Base-by-base conservation (phyloP, 192 early-diverging fungal genomes). In the Powellomyces hirtus region DNA sequence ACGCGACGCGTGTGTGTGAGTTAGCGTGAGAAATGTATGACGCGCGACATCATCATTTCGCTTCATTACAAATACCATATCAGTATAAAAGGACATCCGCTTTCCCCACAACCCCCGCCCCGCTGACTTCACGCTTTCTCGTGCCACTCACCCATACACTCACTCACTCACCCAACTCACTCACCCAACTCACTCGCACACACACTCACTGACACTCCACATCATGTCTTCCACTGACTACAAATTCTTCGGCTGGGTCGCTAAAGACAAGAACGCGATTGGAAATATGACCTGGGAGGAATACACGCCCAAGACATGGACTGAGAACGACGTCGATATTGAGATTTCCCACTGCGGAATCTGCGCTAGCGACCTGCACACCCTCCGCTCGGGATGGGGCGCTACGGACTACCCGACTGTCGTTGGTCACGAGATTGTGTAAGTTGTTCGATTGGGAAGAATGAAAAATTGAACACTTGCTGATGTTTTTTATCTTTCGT, bases 331-430 rank as follows among this genome's bases (percentile, higher is more conserved):
- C 57, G 81, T 92, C 36, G 86, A 89, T 70, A 90, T 94, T 55
- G 76, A 90, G 74, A 87, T 92, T 62, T 75, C 81, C 18, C 84
- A 88, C 74, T 13, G 40, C 16, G 46, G 46, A 2, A 49, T 49
- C 46, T 49, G 46, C 46, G 87, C 86, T 50, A 84, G 88, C 4
- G 92, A 94, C 69, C 66, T 91, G 38, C 90, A 94, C 77, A 86
- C 80, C 38, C 59, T 85, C 49, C 82, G 81, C 62, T 72, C 78
- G 7, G 90, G 82, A 49, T 87, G 90, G 85, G 72, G 80, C n/a
- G 61, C 72, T 5, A 74, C 64, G 13, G 55, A 53, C 27, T 77
- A 76, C 63, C 76, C 73, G 16, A 10, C 6, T 7, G 69, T 77
- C 29, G 73, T 70, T 34, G 76, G 62, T 27, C 70, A 79, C 60